These are phyloP conservation scores for Ustilaginoidea virens DNA, from an alignment of 2,329 filamentous ascomycete genomes.

Conservation along the genomic window DNA sequence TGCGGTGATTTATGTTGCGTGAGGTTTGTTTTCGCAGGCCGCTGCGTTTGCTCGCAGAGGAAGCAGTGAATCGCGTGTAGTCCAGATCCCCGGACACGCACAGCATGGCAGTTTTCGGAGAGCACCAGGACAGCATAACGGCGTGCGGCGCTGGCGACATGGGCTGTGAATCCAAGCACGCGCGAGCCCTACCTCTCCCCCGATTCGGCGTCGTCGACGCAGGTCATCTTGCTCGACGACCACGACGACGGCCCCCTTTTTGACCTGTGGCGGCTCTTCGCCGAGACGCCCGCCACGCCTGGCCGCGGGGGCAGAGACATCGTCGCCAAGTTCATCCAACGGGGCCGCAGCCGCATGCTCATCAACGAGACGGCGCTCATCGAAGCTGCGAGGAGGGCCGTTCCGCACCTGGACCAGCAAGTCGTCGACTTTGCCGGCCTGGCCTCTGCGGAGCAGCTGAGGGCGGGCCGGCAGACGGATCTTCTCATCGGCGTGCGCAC, in stretches of 20 bases:
- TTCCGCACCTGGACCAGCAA: conserved; percentile 14
- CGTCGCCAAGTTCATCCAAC: conserved; percentile 20
- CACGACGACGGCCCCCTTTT: conserved; percentile 18
- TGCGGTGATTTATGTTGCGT: no score
- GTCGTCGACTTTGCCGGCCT: conserved; percentile 22
- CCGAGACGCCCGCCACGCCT: conserved; percentile 9
- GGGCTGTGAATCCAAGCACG: conserved; percentile 4
- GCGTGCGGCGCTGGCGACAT: no score
- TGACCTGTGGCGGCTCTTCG: conserved; percentile 22
- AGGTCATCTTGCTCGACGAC: conserved; percentile 21
- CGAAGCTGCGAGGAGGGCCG: conserved; percentile 9
- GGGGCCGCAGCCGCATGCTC: conserved; percentile 16
- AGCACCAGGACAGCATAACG: no score
- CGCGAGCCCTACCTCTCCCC: conserved; percentile 9
- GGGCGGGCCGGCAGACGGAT: conserved; percentile 19
- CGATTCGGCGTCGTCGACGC: conserved; percentile 11
- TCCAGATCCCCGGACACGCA: no score
- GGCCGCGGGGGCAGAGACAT: conserved; percentile 4
- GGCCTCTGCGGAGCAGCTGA: conserved; percentile 20
- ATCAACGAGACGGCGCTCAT: conserved; percentile 14
- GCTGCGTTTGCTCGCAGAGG: no score
- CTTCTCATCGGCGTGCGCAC: conserved; percentile 26
- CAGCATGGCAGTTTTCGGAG: no score
- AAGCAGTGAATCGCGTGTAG: no score
- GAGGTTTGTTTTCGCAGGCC: no score